Conservation (phyloP, 108 stramenopile genomes). For the Cyclotella baltica region DNA sequence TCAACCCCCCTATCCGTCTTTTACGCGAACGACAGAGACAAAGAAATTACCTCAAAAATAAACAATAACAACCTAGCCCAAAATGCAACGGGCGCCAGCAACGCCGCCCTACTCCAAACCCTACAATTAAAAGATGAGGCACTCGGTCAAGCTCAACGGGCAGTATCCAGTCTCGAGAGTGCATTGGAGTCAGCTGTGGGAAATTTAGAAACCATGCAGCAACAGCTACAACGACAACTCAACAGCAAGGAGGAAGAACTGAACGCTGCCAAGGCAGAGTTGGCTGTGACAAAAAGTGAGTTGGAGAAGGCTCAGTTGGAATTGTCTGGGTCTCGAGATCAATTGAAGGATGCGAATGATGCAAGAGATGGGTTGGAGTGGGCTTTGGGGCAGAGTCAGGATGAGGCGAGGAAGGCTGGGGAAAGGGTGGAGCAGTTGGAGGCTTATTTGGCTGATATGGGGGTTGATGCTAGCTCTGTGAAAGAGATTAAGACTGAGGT, state of each 20-base stretch:
- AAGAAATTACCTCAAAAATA: neutral
- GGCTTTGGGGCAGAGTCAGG: slow-evolving; percentile 17
- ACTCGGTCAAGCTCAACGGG: slow-evolving; percentile 40
- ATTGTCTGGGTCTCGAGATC: slow-evolving; percentile 3
- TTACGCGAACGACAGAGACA: slow-evolving; percentile 9
- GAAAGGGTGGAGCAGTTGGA: slow-evolving; percentile 28
- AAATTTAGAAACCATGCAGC: slow-evolving; percentile 47
- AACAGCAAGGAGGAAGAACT: slow-evolving; percentile 28
- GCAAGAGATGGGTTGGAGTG: slow-evolving; percentile 22
- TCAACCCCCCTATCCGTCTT: neutral
- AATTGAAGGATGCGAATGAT: slow-evolving; percentile 15
- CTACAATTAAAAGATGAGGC: slow-evolving; percentile 50
- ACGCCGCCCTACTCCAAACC: slow-evolving; percentile 22
- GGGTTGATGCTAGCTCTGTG: slow-evolving; percentile 13
- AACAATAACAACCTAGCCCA: neutral
- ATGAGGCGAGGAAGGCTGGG: slow-evolving; percentile 5
- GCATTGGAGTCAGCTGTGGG: slow-evolving; percentile 44
- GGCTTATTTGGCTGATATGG: slow-evolving; percentile 16
- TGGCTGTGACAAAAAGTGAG: slow-evolving; percentile 13
- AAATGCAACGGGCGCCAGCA: neutral
- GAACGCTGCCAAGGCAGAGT: slow-evolving; percentile 7
- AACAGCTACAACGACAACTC: slow-evolving; percentile 34
- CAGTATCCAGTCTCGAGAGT: slow-evolving; percentile 39
- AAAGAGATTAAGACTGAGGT: slow-evolving; percentile 14
- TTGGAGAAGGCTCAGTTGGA: slow-evolving; percentile 13